phyloP scores from a whole-genome alignment of 2,329 filamentous ascomycete species.

The Xylaria sp. region DNA sequence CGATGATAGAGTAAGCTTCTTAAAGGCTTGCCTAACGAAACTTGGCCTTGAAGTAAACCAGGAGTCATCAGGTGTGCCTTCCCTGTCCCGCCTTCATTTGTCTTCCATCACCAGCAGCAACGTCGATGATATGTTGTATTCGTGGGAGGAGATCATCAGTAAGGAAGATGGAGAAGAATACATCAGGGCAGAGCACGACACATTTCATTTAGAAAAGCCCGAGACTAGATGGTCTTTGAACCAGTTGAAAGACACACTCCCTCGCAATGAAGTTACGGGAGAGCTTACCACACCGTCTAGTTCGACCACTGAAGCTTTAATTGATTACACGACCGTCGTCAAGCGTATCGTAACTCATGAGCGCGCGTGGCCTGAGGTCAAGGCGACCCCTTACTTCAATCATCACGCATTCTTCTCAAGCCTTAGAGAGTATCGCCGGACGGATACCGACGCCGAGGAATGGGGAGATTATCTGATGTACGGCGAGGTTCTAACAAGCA shows the following conservation, averaged over 20 bases:
- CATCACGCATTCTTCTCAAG: slow-evolving; percentile 82
- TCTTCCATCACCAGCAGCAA: slow-evolving; percentile 74
- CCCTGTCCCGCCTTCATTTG: slow-evolving; percentile 84
- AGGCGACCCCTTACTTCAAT: slow-evolving; percentile 86
- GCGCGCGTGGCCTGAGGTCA: slow-evolving; percentile 71
- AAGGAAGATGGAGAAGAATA: slow-evolving; percentile 74
- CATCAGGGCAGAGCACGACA: slow-evolving; percentile 84
- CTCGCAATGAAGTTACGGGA: slow-evolving; percentile 48
- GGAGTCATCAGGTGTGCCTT: slow-evolving; percentile 76
- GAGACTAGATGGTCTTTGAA: slow-evolving; percentile 69
- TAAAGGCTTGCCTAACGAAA: slow-evolving; percentile 82
- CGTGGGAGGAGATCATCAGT: slow-evolving; percentile 74
- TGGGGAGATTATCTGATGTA: slow-evolving; percentile 88
- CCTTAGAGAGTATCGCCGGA: slow-evolving; percentile 72
- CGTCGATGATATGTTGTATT: slow-evolving; percentile 74
- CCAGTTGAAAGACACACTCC: slow-evolving; percentile 65
- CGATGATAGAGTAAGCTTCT: slow-evolving; percentile 74
- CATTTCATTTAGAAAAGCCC: slow-evolving; percentile 79
- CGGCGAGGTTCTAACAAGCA: slow-evolving; percentile 92
- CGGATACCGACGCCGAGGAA: slow-evolving; percentile 65
- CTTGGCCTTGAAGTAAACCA: slow-evolving; percentile 83
- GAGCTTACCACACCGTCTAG: slow-evolving; percentile 42
- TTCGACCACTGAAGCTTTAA: slow-evolving; percentile 65
- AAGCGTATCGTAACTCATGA: slow-evolving; percentile 83
- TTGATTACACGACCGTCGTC: slow-evolving; percentile 78